Percentiles rank a stretch among this genome's conserved stretches.
These are phyloP conservation scores for Bretschneidera sinensis DNA, from an alignment of 345 rosid species.

Conservation along the genomic window DNA sequence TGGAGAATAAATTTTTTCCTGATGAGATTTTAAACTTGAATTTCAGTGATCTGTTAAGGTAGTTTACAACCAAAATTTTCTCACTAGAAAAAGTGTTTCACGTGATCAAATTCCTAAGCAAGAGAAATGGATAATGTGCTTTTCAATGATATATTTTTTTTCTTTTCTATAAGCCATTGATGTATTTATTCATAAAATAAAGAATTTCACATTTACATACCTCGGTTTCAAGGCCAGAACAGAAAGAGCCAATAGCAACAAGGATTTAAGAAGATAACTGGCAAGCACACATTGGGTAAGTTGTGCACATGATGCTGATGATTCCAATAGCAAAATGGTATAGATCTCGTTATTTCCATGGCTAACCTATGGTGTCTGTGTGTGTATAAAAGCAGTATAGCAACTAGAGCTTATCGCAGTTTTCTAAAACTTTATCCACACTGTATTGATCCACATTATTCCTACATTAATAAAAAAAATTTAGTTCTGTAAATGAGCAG, in stretches of 20 bases:
- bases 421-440: background rate
- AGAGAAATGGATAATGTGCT: background rate
- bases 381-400: background rate
- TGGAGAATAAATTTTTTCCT: background rate
- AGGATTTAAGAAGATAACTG: constrained; percentile 66
- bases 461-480: too few species aligned
- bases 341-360: background rate
- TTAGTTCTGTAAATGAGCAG: background rate
- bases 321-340: background rate
- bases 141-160: background rate
- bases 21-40: background rate
- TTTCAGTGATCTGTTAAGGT: background rate
- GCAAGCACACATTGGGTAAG: background rate
- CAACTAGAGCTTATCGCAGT: background rate
- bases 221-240: constrained; percentile 50
- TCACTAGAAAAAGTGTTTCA: background rate
- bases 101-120: too few species aligned
- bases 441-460: too few species aligned
- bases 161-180: too few species aligned
- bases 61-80: background rate
- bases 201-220: constrained; percentile 33
- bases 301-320: too few species aligned
- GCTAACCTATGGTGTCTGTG: background rate
- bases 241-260: constrained; percentile 67
- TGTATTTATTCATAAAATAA: too few species aligned